Conservation (phyloP, 352 stramenopile species). For the Pythium volutum region DNA sequence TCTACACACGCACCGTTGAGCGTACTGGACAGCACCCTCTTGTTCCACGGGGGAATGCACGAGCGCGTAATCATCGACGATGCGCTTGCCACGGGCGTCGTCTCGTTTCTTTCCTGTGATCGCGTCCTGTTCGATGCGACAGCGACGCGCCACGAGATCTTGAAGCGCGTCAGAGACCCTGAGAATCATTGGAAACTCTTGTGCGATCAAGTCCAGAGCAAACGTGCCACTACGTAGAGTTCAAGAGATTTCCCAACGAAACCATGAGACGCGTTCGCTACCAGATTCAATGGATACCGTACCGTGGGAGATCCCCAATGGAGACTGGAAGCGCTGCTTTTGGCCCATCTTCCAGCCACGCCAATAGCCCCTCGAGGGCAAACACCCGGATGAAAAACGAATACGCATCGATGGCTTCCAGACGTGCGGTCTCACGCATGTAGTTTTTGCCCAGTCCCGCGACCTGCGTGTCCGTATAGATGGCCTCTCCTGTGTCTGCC, state of each 20-base stretch:
- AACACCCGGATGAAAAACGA: constrained; percentile 84
- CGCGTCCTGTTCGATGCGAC: constrained; percentile 53
- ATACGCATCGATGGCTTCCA: constrained; percentile 62
- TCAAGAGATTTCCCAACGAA: too few relatives aligned
- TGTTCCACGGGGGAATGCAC: constrained; percentile 42
- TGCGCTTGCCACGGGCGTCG: constrained; percentile 63
- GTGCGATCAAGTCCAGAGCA: constrained; percentile 35
- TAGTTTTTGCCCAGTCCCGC: constrained; percentile 83
- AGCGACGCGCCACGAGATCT: constrained; percentile 57
- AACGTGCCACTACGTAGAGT: constrained; percentile 28
- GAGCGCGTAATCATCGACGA: constrained; percentile 65
- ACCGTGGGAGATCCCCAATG: constrained; percentile 27
- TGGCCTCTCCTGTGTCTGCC: constrained; percentile 34
- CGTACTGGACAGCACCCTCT: constrained; percentile 23
- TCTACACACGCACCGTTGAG: constrained; percentile 18
- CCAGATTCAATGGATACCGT: constrained; percentile 3
- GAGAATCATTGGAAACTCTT: constrained; percentile 42
- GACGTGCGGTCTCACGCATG: constrained; percentile 63
- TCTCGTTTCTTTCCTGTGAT: constrained; percentile 64
- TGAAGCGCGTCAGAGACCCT: constrained; percentile 46
- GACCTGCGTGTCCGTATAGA: constrained; percentile 78
- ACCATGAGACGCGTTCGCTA: too few relatives aligned
- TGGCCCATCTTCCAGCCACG: constrained; percentile 28
- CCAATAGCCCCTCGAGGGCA: constrained; percentile 59
- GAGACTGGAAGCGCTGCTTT: constrained; percentile 2